Conservation (phyloP, 2,329 filamentous ascomycete species). For the Periconia digitata region DNA sequence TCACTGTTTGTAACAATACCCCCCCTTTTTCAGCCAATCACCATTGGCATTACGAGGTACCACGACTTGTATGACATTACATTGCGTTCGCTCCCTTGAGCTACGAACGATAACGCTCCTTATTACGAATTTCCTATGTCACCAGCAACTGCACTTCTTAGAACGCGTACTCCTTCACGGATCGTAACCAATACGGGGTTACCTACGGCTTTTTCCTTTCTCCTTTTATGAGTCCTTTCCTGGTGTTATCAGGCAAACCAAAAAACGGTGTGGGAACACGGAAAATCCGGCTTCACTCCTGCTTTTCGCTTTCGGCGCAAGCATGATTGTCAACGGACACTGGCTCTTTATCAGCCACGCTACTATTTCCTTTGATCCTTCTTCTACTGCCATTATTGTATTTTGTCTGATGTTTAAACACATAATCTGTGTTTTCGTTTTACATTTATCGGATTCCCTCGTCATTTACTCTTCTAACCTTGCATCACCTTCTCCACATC, state of each 20-base stretch:
- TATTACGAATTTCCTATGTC: constrained; percentile 43
- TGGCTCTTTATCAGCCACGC: constrained; percentile 38
- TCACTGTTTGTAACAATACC: constrained; percentile 36
- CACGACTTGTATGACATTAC: constrained; percentile 40
- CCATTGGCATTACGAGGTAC: constrained; percentile 35
- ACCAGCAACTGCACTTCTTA: constrained; percentile 15
- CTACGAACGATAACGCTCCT: constrained; percentile 30
- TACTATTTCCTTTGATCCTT: constrained; percentile 17
- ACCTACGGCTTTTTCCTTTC: not conserved
- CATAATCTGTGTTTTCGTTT: constrained; percentile 32
- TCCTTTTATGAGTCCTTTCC: not conserved
- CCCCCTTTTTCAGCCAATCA: constrained; percentile 14
- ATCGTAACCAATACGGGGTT: not conserved
- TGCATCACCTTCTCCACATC: too few relatives aligned
- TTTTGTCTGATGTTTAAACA: constrained; percentile 24
- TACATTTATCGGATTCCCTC: not conserved
- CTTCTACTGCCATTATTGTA: constrained; percentile 7
- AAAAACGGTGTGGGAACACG: not conserved
- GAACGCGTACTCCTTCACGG: not conserved
- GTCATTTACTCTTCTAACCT: too few relatives aligned
- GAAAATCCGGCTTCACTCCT: not conserved
- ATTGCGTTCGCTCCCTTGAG: constrained; percentile 27
- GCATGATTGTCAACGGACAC: constrained; percentile 21
- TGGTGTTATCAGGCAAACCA: constrained; percentile 4
- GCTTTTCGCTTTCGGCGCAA: not conserved